Conservation (phyloP, 805 yeast genomes). For the Candida loeiensis region DNA sequence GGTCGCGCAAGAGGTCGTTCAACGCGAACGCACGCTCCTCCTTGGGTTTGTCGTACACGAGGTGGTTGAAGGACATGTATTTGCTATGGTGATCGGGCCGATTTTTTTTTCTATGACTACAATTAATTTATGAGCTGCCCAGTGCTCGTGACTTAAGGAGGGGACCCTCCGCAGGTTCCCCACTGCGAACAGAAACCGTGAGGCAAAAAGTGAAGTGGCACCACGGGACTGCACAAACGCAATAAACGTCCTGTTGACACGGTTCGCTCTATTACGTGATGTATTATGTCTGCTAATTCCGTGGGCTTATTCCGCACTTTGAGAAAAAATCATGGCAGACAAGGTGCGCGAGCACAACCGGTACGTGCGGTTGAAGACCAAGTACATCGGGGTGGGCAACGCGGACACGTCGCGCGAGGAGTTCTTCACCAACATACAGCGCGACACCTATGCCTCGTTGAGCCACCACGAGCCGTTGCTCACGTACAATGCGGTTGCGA, state of each 20-base stretch:
- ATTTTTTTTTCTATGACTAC: background rate
- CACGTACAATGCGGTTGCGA: conserved; percentile 51
- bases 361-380: conserved; percentile 52
- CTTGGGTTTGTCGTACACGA: conserved; percentile 13
- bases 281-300: no score
- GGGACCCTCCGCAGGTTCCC: background rate
- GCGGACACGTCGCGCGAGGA: conserved; percentile 66
- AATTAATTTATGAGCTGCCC: background rate
- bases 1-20: conserved; percentile 27
- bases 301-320: no score
- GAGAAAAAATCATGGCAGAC: conserved; percentile 70
- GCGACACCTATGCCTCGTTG: conserved; percentile 63
- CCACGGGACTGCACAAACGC: no score
- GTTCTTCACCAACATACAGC: conserved; percentile 62
- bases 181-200: background rate
- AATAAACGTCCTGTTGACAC: no score
- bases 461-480: conserved; percentile 56
- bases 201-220: no score
- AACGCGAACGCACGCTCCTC: conserved; percentile 7
- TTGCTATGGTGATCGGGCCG: background rate
- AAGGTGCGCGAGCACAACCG: conserved; percentile 57
- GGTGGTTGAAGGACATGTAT: conserved; percentile 5
- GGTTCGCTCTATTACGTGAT: conserved; percentile 2
- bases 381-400: conserved; percentile 74
- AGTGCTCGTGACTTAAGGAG: conserved; percentile 3